These are phyloP conservation scores for Solanum ossicruentum DNA, from an alignment of 257 asterid genomes.

Conservation along the genomic window DNA sequence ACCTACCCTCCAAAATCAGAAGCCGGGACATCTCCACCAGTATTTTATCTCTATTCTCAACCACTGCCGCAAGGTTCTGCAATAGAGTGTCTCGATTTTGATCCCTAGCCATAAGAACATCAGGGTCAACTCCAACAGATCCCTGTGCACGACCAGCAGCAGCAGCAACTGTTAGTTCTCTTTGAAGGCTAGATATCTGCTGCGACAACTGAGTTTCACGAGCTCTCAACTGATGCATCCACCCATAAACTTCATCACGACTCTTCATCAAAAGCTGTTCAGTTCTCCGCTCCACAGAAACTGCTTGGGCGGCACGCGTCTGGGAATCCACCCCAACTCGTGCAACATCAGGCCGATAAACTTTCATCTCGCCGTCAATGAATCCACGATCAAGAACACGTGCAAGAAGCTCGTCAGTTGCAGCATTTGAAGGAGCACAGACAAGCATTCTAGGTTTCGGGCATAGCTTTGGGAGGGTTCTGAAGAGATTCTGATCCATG, in stretches of 20 bases:
- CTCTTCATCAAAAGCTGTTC: slow-evolving; percentile 72
- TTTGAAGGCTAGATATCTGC: slow-evolving; percentile 74
- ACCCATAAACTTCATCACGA: slow-evolving; percentile 79
- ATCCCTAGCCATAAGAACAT: slow-evolving; percentile 83
- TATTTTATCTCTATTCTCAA: slow-evolving; percentile 82
- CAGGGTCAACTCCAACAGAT: slow-evolving; percentile 98
- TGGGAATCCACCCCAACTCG: slow-evolving; percentile 99
- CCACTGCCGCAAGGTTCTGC: slow-evolving; percentile 88
- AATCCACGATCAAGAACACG: slow-evolving; percentile 99
- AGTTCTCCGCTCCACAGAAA: slow-evolving; percentile 95
- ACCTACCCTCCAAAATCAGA: slow-evolving; percentile 70
- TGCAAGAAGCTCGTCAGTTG: slow-evolving; percentile 90
- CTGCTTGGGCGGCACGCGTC: slow-evolving; percentile 97
- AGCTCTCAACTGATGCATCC: slow-evolving; percentile 71
- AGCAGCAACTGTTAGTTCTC: slow-evolving; percentile 80
- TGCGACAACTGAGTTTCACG: slow-evolving; percentile 80
- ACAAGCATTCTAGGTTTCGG: slow-evolving; percentile 99
- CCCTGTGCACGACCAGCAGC: slow-evolving; percentile 82
- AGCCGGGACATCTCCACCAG: slow-evolving; percentile 95
- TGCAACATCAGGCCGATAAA: slow-evolving; percentile 93
- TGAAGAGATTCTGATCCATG: slow-evolving; percentile 95
- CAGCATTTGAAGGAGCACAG: slow-evolving; percentile 99
- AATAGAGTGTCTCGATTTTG: slow-evolving; percentile 78
- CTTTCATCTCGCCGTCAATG: slow-evolving; percentile 97
- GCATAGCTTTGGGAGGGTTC: slow-evolving; percentile 95